Percentiles rank a stretch among this genome's conserved stretches.
phyloP scores from a whole-genome alignment of 2,329 filamentous ascomycete species.

The Alternaria ventricosa region DNA sequence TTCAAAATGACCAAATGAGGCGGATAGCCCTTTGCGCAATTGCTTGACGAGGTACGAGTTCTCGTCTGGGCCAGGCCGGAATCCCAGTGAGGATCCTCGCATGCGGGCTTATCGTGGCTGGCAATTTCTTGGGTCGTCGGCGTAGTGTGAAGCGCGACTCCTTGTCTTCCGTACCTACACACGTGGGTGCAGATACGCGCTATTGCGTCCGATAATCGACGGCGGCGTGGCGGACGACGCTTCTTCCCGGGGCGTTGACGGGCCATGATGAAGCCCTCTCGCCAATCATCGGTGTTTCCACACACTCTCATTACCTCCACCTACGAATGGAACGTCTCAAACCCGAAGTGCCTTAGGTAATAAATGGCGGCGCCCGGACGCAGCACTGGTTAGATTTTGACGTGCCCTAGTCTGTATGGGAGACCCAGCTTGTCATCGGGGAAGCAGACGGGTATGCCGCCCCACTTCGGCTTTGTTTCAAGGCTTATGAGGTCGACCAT shows the following conservation, averaged over 20 bases:
- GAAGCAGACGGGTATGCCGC: slow-evolving; percentile 8
- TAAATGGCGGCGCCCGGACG: slow-evolving; percentile 20
- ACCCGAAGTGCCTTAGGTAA: slow-evolving; percentile 24
- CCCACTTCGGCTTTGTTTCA: slow-evolving; percentile 7
- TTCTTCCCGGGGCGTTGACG: slow-evolving; percentile 26
- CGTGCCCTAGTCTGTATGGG: slow-evolving; percentile 23
- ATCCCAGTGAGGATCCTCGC: slow-evolving; percentile 34
- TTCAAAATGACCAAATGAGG: background rate
- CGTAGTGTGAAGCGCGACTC: slow-evolving; percentile 13
- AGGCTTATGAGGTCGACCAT: slow-evolving; percentile 4
- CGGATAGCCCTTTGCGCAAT: background rate
- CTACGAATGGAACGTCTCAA: slow-evolving; percentile 24
- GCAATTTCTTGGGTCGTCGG: slow-evolving; percentile 11
- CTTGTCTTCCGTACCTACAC: slow-evolving; percentile 10
- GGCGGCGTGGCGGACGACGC: slow-evolving; percentile 27
- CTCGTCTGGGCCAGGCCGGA: slow-evolving; percentile 21
- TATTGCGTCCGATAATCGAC: slow-evolving; percentile 17
- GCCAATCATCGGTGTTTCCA: slow-evolving; percentile 17
- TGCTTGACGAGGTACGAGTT: slow-evolving; percentile 1
- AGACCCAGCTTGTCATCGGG: slow-evolving; percentile 28
- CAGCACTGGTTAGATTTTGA: slow-evolving; percentile 10
- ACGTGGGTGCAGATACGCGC: slow-evolving; percentile 23
- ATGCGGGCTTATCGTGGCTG: slow-evolving; percentile 25
- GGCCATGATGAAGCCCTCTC: slow-evolving; percentile 10
- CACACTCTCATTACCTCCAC: slow-evolving; percentile 15